A percentile compares a stretch with the other conserved stretches of the same genome.
These are phyloP conservation scores for Calonectria hawksworthii DNA, from an alignment of 2,329 filamentous ascomycete genomes.

Conservation along the genomic window DNA sequence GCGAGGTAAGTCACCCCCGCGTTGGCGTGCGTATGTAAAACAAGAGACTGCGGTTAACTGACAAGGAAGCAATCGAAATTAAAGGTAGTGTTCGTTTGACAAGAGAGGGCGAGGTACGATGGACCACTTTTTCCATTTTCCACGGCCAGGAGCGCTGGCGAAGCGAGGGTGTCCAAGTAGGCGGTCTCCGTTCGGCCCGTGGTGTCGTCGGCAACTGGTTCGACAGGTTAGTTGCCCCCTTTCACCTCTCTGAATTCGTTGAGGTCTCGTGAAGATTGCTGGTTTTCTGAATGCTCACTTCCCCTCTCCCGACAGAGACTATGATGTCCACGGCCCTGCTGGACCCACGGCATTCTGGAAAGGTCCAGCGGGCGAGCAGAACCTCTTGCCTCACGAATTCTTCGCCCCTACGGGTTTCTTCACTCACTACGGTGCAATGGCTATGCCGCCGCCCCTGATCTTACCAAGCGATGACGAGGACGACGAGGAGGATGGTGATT, in stretches of 20 bases:
- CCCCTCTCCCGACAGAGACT: constrained; percentile 62
- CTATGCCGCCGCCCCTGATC: neutral
- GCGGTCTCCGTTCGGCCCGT: constrained; percentile 73
- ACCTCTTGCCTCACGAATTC: constrained; percentile 50
- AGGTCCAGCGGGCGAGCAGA: constrained; percentile 64
- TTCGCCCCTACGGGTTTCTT: constrained; percentile 47
- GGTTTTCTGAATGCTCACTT: neutral
- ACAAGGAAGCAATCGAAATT: constrained; percentile 40
- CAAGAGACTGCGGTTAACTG: constrained; percentile 30
- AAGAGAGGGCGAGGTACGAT: constrained; percentile 78
- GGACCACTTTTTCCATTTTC: constrained; percentile 78
- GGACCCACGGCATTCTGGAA: constrained; percentile 88
- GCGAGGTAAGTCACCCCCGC: constrained; percentile 65
- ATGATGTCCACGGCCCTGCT: constrained; percentile 76
- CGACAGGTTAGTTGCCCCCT: constrained; percentile 68
- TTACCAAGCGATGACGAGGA: constrained; percentile 28
- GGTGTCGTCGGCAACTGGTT: constrained; percentile 85
- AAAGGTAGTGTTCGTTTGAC: constrained; percentile 75
- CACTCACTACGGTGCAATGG: constrained; percentile 28
- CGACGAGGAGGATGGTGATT: constrained; percentile 43
- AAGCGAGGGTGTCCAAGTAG: constrained; percentile 83
- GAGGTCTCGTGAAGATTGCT: neutral
- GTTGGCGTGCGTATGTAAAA: neutral
- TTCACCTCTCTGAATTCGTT: too few species aligned
- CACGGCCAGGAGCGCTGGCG: constrained; percentile 79